Evolutionary conservation across 306 rosid genomes (phyloP), one percentile per base, ranked within the genome.

Genomic region (Datisca glomerata): DNA sequence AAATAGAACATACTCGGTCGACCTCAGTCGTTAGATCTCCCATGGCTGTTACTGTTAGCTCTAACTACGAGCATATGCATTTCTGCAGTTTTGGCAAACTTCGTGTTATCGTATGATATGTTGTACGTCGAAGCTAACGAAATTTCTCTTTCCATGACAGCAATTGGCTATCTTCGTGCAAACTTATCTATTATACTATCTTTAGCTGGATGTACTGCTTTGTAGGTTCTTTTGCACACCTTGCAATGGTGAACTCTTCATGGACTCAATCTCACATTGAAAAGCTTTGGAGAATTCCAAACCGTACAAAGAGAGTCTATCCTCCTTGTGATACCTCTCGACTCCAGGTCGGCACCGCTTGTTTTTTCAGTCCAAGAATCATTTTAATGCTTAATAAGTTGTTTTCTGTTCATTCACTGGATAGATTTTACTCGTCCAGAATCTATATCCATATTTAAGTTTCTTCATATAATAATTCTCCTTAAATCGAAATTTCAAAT

Each of bases 311-410:
- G 76, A 74, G 80, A 45, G 95, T 89, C 17, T 89, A 83, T 59
- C 97, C 93, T 65, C 95, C 97, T 21, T 89, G 95, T 61, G 91
- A 83, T 66, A 83, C 93, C 53, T 77, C 95, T 38, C 79, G 86
- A 46, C 82, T 89, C 65, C 95, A 80, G 93, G 95, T 84, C 39
- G 67, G 57, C 20, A 40, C 18, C 46, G 21, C 31, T 17, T 51
- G 45, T 14, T 45, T 8, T 68, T 22, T 65, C 35, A 10, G 12
- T 31, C n/a, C n/a, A n/a, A n/a, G n/a, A n/a, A n/a, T n/a, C n/a
- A n/a, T n/a, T n/a, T n/a, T n/a, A n/a, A n/a, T n/a, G n/a, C n/a
- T n/a, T 42, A 8, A 11, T 47, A 8, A 12, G 32, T 10, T 31
- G 17, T 15, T 55, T 21, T 20, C 43, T 16, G 24, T n/a, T n/a